Base-by-base conservation (phyloP, 176 grass and related monocot species). In the Aegilops tauschii region DNA sequence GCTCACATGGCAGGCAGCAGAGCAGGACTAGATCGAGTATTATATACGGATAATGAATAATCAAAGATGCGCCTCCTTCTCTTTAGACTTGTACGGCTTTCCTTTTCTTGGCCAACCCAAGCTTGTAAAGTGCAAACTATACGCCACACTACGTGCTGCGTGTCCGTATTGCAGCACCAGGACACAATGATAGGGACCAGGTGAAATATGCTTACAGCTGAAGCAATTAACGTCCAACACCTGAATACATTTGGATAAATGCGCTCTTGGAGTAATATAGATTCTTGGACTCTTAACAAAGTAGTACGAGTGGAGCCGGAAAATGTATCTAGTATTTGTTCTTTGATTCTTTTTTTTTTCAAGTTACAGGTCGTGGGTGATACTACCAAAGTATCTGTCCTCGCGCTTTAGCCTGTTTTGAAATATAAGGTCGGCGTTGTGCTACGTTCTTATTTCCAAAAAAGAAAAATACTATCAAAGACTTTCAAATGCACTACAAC, bases 1-100 rank as follows among this genome's bases (percentile, higher is more conserved):
- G 39, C 14, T 88, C 87, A 84, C 87, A 39, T 73, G 87, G 39
- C 75, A 20, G 25, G 85, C 78, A 78, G 31, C 30, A 16, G 17
- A 25, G 27, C 27, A 72, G 69, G 65, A 40, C 68, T 47, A 35
- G 37, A 30, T 35, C 12, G 29, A 72, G 54, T 37, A 40, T 20
- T 54, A 54, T 52, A 52, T 0, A 83, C 65, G 36, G 65, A 44
- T 71, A 79, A 25, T 9, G 21, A 76, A 30, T 69, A 69, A 20
- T 36, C 28, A 71, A 75, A 58, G 16, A 3, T 39, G 28, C 4
- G 14, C 40, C 37, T 50, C 40, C 37, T 50, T 76, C 56, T 78
- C 12, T 79, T 79, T 80, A 64, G 21, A 61, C 50, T 9, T 58
- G 6, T 9, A 36, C 12, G 8, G 16, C 1, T 29, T 77, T 9